Base-by-base conservation (phyloP, 805 yeast species). In the Lipomyces orientalis region DNA sequence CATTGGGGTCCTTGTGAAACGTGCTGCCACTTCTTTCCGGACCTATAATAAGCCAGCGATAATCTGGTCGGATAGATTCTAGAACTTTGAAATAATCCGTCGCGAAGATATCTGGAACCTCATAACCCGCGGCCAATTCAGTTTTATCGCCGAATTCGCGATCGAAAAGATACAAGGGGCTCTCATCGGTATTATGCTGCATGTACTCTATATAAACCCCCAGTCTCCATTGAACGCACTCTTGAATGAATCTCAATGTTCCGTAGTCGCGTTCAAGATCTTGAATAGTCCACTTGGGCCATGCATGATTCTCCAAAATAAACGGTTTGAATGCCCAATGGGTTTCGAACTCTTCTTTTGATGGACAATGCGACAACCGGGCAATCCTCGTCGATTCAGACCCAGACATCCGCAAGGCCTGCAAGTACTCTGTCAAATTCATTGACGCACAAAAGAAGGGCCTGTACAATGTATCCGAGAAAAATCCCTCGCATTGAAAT, bases 1-100 rank as follows among this genome's bases (percentile, higher is more conserved):
- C 85, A 76, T 93, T 93, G 7, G 98, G 98, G 75, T 93, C 98
- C 62, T 93, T 93, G 77, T 93, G 98, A 77, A 92, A 93, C 0
- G 96, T 90, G 0, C 97, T 90, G 0, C 97, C 98, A 7, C 92
- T 87, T 60, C 96, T 79, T 25, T 80, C 81, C 1, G 97, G 93
- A 0, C 98, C 98, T 7, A 90, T 84, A 58, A 93, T 93, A 29
- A 93, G 80, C 98, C 98, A 93, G n/a, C 94, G 85, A 76, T 90
- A 89, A 77, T 93, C 97, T 0, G 98, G 98, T 60, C 97, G 72
- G 71, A 76, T 73, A 8, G 73, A 68, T 16, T 79, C 81, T 65
- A 89, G 84, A n/a, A 87, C 76, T 31, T 81, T 82, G 77, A 91
- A 91, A 58, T 84, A 82, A 34, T 76, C 77, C 7, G 69, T 60